Conservation (phyloP, 495 filamentous ascomycete species). For the Thozetella sp. region DNA sequence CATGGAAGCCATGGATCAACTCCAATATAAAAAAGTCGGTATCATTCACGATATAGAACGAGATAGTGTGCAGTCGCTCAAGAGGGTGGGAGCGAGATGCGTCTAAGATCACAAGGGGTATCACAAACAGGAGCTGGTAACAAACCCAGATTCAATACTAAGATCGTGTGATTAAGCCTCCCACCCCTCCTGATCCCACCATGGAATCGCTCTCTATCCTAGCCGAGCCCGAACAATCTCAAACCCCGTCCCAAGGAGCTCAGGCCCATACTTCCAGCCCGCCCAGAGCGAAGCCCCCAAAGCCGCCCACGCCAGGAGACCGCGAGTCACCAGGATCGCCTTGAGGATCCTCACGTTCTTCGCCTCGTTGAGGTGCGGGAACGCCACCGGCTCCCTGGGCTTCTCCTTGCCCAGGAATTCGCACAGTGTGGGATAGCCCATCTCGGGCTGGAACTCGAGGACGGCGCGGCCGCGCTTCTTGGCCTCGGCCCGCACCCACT, state of each 20-base stretch:
- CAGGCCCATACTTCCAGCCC: background rate
- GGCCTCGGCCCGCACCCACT: slow-evolving; percentile 11
- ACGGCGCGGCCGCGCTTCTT: slow-evolving; percentile 11
- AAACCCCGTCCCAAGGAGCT: background rate
- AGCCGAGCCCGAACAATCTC: background rate
- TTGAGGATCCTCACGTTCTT: slow-evolving; percentile 4
- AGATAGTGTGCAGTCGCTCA: no score
- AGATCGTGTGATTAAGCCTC: no score
- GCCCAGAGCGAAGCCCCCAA: slow-evolving; percentile 13
- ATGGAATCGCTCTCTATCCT: no score
- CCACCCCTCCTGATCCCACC: no score
- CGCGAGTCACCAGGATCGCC: slow-evolving; percentile 10
- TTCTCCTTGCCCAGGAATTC: slow-evolving; percentile 19
- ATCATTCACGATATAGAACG: no score
- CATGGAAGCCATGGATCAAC: no score
- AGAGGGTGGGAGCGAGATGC: no score
- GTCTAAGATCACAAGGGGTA: no score
- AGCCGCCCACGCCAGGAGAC: slow-evolving; percentile 8
- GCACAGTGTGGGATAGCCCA: slow-evolving; percentile 31
- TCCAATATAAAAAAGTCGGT: no score
- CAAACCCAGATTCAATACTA: no score
- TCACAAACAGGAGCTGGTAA: no score
- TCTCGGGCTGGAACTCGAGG: slow-evolving; percentile 26
- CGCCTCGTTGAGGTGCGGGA: slow-evolving; percentile 4
- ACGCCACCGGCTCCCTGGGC: background rate